Base-by-base conservation (phyloP, 495 filamentous ascomycete species). In the Aspergillus saccharolyticus region DNA sequence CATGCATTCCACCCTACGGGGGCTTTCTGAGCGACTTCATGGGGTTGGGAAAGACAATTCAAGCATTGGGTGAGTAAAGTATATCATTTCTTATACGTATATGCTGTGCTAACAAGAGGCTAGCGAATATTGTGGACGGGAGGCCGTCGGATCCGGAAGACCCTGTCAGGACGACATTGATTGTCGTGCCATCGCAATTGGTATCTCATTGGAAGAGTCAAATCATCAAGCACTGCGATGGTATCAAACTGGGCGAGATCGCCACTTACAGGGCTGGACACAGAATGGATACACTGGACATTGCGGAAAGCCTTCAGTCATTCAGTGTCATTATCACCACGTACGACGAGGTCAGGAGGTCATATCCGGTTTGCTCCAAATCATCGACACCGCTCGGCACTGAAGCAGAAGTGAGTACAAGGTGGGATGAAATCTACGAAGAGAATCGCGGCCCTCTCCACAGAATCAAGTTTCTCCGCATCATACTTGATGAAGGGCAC, bases 31-130 rank as follows among this genome's bases (percentile, higher is more conserved):
- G 78, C 0, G 85, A 89, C 61, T 66, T 72, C 17, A 88, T 88
- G 85, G 85, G 86, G 0, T 66, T 88, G 1, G 87, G 87, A 0
- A 90, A 85, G 56, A 85, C 82, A 0, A 52, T 85, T 0, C 64
- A 76, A 61, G 67, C 72, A 0, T 60, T 85, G 12, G 63, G 70
- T 72, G 52, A 47, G 52, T 8, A 12, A 17, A 19, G 24, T 2
- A 4, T n/a, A 44, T 21, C 3, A 20, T 33, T 16, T 15, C 1
- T 28, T 19, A 20, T 20, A 10, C 22, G 12, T 17, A 4, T 30
- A 24, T n/a, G n/a, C 24, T 17, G 3, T 44, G 30, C 53, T 59
- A 39, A 63, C 18, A 1, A 10, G 12, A 6, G 42, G 44, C 18
- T 44, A 15, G 78, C 77, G 1, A 77, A 78, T 53, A 84, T 84